These are phyloP conservation scores for thale cress (Arabidopsis thaliana) DNA, from an alignment of 345 rosid species.

Conservation along the genomic window TAIR10.1 NC_003074.8:2494001-2494500, in stretches of 20 bases:
- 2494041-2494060: slow-evolving; percentile 76
- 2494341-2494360: slow-evolving; percentile 58
- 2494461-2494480: slow-evolving; percentile 62
- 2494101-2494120: slow-evolving; percentile 56
- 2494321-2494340: slow-evolving; percentile 52
- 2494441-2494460: slow-evolving; percentile 73
- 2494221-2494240: slow-evolving; percentile 46
- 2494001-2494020: slow-evolving; percentile 68
- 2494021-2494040: slow-evolving; percentile 66
- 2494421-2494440: slow-evolving; percentile 66
- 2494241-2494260: slow-evolving; percentile 44
- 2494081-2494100: slow-evolving; percentile 53
- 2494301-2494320: slow-evolving; percentile 66
- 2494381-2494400: slow-evolving; percentile 69
- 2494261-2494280: slow-evolving; percentile 56
- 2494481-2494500: slow-evolving; percentile 68
- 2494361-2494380: slow-evolving; percentile 67
- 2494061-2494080: slow-evolving; percentile 42
- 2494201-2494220: slow-evolving; percentile 40
- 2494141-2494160: slow-evolving; percentile 69
- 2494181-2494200: slow-evolving; percentile 43
- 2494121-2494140: slow-evolving; percentile 52
- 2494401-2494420: slow-evolving; percentile 83
- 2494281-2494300: slow-evolving; percentile 51
- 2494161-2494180: slow-evolving; percentile 74